Evolutionary conservation across 306 rosid genomes (phyloP).

Genomic region (Pyrus bretschneideri): DNA sequence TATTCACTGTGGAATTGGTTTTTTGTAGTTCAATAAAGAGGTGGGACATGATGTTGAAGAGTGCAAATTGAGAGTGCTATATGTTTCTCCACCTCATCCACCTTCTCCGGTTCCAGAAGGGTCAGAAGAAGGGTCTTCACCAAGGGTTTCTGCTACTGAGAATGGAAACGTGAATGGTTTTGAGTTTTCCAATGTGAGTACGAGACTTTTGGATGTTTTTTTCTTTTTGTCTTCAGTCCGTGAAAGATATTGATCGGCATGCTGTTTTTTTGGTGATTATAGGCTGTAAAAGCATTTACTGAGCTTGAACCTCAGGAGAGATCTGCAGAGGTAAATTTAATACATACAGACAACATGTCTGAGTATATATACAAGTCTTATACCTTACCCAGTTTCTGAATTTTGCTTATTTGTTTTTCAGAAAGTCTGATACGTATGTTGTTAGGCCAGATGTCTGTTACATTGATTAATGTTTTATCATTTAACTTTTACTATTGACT

Average conservation of each 20-base stretch:
- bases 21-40: constrained; percentile 70
- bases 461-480: neutral
- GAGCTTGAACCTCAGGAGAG: constrained; percentile 51
- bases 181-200: constrained; percentile 54
- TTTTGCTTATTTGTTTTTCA: neutral
- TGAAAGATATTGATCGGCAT: constrained; percentile 7
- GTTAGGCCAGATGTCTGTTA: neutral
- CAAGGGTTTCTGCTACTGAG: constrained; percentile 65
- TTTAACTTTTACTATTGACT: neutral
- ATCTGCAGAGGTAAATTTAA: constrained; percentile 60
- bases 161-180: constrained; percentile 53
- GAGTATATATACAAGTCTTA: neutral
- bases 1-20: constrained; percentile 24
- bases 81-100: constrained; percentile 71
- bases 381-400: neutral
- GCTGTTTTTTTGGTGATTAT: constrained; percentile 23
- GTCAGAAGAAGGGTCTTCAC: constrained; percentile 89
- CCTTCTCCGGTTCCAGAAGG: constrained; percentile 87
- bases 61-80: constrained; percentile 76
- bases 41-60: constrained; percentile 81
- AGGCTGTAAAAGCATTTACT: constrained; percentile 51
- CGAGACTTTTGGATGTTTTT: constrained; percentile 6
- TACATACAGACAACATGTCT: neutral
- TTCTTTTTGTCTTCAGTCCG: neutral
- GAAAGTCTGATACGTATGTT: neutral